Base-by-base conservation (phyloP, 306 rosid species). In the Geum urbanum region DNA sequence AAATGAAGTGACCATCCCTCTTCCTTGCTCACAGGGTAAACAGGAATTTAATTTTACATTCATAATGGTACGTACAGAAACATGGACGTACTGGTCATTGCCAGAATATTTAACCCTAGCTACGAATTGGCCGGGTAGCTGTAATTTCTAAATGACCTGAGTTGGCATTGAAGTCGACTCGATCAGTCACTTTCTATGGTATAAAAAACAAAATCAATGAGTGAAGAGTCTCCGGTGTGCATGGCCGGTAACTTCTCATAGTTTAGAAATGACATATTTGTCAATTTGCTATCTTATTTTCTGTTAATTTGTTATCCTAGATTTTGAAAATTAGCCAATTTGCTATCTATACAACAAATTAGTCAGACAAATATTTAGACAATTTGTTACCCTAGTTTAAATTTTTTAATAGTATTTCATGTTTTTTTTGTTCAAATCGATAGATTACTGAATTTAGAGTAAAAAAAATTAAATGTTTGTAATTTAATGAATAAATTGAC, bases 121-220 rank as follows among this genome's bases (percentile, higher is more conserved):
- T 32, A 32, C 37, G 37, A 57, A 9, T 57, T 57, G 37, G n/a
- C n/a, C n/a, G n/a, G 37, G 37, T 32, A 32, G 37, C 18, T 1
- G 40, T n/a, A 57, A 57, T 41, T 41, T 27, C 10, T 57, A 57
- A 57, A 27, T 57, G 41, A 57, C 63, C 63, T 27, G 43, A 57
- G 63, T 32, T 27, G 63, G 63, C 63, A 57, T 57, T 57, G n/a
- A n/a, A 57, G 6, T 32, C 41, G 14, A 57, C 63, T 27, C 63
- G 2, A 27, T 27, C 63, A 32, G 37, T 32, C 37, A 27, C 63
- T 57, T n/a, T 27, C 18, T 0, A 49, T 14, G 5, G 57, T 12
- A 5, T n/a, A n/a, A n/a, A 39, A 57, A 24, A 32, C 18, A 57
- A 32, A 5, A 57, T 56, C 24, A 4, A 7, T 1, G 14, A 57